Evolutionary conservation across 73 alveolate species (phyloP).

Genomic region (Blepharisma japonicum): DNA sequence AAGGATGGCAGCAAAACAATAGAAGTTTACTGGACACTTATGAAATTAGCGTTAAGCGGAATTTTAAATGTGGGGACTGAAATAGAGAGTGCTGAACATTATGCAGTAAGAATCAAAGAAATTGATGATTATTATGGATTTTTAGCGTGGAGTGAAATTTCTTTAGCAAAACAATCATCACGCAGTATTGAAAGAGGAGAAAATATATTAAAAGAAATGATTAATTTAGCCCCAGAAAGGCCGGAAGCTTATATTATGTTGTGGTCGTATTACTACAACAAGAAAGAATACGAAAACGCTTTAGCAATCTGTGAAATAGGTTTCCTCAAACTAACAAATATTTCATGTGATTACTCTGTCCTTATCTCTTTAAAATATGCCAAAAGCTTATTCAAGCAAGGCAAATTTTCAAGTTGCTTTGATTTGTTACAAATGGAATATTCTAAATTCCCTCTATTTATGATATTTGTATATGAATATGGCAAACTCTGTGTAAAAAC

Average conservation of each 20-base stretch:
- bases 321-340: not conserved
- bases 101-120: slow-evolving; percentile 43
- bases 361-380: slow-evolving; percentile 15
- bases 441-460: slow-evolving; percentile 27
- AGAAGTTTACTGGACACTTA: not conserved
- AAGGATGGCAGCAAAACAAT: not conserved
- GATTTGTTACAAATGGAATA: slow-evolving; percentile 36
- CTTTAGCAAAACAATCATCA: not conserved
- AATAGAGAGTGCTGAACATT: slow-evolving; percentile 38
- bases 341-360: slow-evolving; percentile 1
- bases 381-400: slow-evolving; percentile 2
- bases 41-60: not conserved
- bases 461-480: slow-evolving; percentile 22
- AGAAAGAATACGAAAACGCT: not conserved
- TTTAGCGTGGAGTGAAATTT: slow-evolving; percentile 60
- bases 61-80: slow-evolving; percentile 1
- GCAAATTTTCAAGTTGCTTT: slow-evolving; percentile 3
- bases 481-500: slow-evolving; percentile 28
- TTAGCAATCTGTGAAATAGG: slow-evolving; percentile 14
- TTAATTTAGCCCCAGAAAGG: slow-evolving; percentile 25
- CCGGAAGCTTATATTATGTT: slow-evolving; percentile 63
- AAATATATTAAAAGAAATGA: slow-evolving; percentile 44
- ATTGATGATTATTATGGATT: slow-evolving; percentile 43
- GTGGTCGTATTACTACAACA: slow-evolving; percentile 37
- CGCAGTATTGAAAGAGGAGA: slow-evolving; percentile 35